Evolutionary conservation across 2,329 filamentous ascomycete genomes (phyloP).

Genomic region (Colletotrichum camelliae): DNA sequence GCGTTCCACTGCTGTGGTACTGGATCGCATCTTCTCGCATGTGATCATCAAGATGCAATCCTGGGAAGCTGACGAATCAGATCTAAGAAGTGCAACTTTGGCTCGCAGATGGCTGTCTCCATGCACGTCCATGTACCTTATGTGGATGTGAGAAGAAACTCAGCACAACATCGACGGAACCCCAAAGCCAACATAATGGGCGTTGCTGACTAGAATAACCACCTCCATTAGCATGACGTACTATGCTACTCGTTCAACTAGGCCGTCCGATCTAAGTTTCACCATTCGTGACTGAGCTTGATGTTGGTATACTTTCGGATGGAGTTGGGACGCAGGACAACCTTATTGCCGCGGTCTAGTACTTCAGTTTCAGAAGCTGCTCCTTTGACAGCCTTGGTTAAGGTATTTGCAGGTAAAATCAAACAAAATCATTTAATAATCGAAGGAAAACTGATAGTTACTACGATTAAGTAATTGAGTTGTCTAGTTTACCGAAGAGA

Average conservation of each 20-base stretch:
- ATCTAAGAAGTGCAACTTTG: background rate
- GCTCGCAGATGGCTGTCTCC: background rate
- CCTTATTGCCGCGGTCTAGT: background rate
- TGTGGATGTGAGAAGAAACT: background rate
- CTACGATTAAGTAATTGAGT: background rate
- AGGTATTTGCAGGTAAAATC: background rate
- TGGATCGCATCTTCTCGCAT: background rate
- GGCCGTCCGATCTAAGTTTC: background rate
- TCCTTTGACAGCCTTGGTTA: background rate
- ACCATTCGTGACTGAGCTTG: background rate
- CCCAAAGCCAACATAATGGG: background rate
- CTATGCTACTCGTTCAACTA: background rate
- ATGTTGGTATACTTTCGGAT: background rate
- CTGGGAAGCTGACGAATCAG: background rate
- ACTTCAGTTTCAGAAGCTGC: background rate
- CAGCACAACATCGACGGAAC: background rate
- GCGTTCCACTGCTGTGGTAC: background rate
- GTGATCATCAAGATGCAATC: background rate
- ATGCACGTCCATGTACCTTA: background rate
- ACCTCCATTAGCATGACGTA: background rate
- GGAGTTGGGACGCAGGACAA: background rate
- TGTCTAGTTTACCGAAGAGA: background rate
- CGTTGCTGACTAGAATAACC: background rate
- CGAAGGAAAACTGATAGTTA: background rate
- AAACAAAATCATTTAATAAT: background rate